phyloP scores from a whole-genome alignment of 768 basidiomycete species.

The Lactarius trivialis region DNA sequence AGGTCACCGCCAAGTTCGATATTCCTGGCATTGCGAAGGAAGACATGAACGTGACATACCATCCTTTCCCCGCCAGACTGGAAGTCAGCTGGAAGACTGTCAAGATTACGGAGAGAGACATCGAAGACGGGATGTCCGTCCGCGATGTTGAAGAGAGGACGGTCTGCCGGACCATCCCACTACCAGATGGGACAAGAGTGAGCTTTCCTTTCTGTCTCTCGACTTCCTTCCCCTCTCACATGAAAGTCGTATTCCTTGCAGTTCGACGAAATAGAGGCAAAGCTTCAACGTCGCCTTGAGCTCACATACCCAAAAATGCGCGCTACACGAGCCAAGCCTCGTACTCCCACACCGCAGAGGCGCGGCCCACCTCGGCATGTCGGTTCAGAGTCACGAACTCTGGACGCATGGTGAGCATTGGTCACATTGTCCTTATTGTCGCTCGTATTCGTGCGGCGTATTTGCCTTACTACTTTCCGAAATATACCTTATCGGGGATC shows the following conservation, averaged over 20 bases:
- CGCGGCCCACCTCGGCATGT: constrained; percentile 11
- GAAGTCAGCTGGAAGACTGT: constrained; percentile 61
- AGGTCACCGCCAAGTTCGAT: constrained; percentile 66
- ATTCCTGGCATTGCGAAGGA: constrained; percentile 64
- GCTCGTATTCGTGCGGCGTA: constrained; percentile 4
- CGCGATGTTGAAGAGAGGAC: constrained; percentile 59
- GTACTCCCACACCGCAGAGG: constrained; percentile 19
- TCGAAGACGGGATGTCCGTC: constrained; percentile 53
- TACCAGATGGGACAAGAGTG: constrained; percentile 70
- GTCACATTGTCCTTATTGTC: background rate
- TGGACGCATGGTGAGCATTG: constrained; percentile 11
- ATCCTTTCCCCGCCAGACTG: constrained; percentile 41
- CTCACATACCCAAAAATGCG: constrained; percentile 51
- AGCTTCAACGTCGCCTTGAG: constrained; percentile 53
- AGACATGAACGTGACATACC: constrained; percentile 70
- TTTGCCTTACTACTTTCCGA: background rate
- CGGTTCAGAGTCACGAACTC: constrained; percentile 12
- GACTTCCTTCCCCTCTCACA: background rate
- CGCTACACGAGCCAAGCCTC: constrained; percentile 14
- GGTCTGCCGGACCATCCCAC: constrained; percentile 59
- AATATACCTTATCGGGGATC: constrained; percentile 11
- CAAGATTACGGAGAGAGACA: constrained; percentile 48
- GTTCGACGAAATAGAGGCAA: constrained; percentile 71
- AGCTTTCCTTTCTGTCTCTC: constrained; percentile 23
- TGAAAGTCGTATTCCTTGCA: constrained; percentile 26